These are phyloP conservation scores for Xylaria grammica DNA, from an alignment of 495 filamentous ascomycete genomes.

Conservation along the genomic window DNA sequence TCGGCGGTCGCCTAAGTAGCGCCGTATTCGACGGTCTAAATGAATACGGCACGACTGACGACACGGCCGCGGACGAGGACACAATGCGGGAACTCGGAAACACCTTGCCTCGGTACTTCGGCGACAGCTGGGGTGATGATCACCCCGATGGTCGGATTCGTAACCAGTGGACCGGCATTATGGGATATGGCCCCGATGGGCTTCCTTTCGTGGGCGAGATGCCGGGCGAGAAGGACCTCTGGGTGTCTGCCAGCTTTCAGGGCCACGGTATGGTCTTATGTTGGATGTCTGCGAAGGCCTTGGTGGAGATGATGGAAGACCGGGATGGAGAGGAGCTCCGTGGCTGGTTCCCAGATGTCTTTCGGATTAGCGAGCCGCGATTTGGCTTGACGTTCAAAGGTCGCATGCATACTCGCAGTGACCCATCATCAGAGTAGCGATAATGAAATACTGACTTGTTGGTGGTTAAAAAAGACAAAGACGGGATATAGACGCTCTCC, in stretches of 20 bases:
- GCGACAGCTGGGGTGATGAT: conserved; percentile 63
- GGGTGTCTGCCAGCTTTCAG: conserved; percentile 59
- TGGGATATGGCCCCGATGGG: conserved; percentile 63
- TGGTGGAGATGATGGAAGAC: conserved; percentile 57
- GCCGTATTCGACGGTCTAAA: conserved; percentile 50
- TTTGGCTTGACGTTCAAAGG: conserved; percentile 51
- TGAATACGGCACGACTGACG: conserved; percentile 62
- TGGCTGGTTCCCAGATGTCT: conserved; percentile 60
- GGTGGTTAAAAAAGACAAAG: no score
- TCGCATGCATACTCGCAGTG: conserved; percentile 31
- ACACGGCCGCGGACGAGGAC: conserved; percentile 58
- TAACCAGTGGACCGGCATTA: conserved; percentile 66
- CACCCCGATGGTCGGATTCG: conserved; percentile 61
- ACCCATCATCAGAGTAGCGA: no score
- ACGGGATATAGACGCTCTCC: no score
- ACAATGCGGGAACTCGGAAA: conserved; percentile 59
- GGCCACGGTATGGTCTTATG: conserved; percentile 66
- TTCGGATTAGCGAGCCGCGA: conserved; percentile 51
- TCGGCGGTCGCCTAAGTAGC: conserved; percentile 67
- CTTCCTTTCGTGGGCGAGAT: conserved; percentile 61
- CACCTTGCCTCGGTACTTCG: conserved; percentile 58
- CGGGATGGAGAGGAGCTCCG: conserved; percentile 36
- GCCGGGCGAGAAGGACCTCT: conserved; percentile 48
- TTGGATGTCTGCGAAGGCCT: conserved; percentile 58
- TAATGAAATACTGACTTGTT: no score